Conservation (phyloP, 148 eudicot genomes). For the Vaccinium vitisidaea region DNA sequence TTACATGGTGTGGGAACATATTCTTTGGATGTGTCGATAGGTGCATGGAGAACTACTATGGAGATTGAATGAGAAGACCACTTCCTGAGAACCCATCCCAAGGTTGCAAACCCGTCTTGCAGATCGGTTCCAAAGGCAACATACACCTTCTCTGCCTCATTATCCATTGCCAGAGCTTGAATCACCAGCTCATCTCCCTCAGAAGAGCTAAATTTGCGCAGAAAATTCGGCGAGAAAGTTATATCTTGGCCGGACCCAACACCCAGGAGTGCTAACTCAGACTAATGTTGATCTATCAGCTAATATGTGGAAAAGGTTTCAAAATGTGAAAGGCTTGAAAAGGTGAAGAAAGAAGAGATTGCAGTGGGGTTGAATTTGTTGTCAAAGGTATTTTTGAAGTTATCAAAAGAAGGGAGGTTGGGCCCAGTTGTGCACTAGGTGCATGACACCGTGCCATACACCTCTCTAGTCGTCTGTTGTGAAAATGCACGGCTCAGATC, state of each 20-base stretch:
- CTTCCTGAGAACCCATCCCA: constrained; percentile 59
- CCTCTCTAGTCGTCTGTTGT: too few relatives aligned
- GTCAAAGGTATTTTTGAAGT: neutral
- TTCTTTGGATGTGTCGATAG: constrained; percentile 31
- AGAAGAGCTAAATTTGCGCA: neutral
- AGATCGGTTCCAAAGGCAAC: constrained; percentile 60
- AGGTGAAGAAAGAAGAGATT: neutral
- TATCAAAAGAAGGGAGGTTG: neutral
- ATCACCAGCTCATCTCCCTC: neutral
- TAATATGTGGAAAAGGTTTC: neutral
- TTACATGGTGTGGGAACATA: constrained; percentile 67
- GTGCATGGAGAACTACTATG: constrained; percentile 56
- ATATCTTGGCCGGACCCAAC: neutral
- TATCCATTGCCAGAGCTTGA: constrained; percentile 23
- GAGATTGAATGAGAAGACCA: constrained; percentile 51
- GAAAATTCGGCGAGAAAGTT: neutral
- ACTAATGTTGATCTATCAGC: neutral
- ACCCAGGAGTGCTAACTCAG: neutral
- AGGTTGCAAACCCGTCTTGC: constrained; percentile 54
- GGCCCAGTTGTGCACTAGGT: too few relatives aligned
- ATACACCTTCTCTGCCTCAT: constrained; percentile 52
- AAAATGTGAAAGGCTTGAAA: neutral
- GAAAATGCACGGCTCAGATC: too few relatives aligned
- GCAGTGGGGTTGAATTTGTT: neutral
- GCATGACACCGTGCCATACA: too few relatives aligned